Conservation (phyloP, 2,329 filamentous ascomycete species). For the Thermothelomyces thermophilus region DNA sequence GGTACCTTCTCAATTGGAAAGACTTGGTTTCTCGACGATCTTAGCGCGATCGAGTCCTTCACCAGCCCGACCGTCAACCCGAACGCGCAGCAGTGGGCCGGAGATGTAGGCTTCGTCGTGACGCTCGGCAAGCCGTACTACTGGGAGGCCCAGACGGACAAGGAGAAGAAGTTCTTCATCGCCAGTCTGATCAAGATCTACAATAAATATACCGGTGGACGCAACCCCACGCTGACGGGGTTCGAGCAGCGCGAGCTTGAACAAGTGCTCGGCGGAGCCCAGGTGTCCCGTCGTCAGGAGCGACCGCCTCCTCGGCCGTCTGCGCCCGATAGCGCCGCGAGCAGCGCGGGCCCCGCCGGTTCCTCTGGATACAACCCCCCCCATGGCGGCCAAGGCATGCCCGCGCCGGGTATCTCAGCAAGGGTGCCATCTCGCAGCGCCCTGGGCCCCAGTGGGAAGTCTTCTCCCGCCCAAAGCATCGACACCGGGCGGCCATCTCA, state of each 20-base stretch:
- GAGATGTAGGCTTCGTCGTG: constrained; percentile 76
- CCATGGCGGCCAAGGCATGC: constrained; percentile 10
- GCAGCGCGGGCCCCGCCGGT: constrained; percentile 22
- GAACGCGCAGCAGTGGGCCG: constrained; percentile 67
- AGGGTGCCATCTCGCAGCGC: constrained; percentile 27
- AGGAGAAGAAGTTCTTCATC: constrained; percentile 99
- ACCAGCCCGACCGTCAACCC: constrained; percentile 53
- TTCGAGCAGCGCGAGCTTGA: constrained; percentile 78
- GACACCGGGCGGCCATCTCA: constrained; percentile 41
- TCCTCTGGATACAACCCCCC: constrained; percentile 29
- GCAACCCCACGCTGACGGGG: constrained; percentile 68
- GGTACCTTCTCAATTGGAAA: constrained; percentile 96
- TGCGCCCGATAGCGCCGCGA: constrained; percentile 19
- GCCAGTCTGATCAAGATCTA: constrained; percentile 94
- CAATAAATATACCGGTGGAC: constrained; percentile 88
- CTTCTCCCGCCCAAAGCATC: constrained; percentile 47
- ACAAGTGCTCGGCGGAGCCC: constrained; percentile 57
- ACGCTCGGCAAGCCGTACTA: constrained; percentile 93
- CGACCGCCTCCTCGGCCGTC: constrained; percentile 25
- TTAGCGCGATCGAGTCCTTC: constrained; percentile 77
- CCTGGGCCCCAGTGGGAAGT: constrained; percentile 28
- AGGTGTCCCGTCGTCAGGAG: constrained; percentile 21
- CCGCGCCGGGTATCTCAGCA: constrained; percentile 15
- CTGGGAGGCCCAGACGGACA: constrained; percentile 87
- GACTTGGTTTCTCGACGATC: constrained; percentile 93